These are phyloP conservation scores for Capronia coronata DNA, from an alignment of 2,329 filamentous ascomycete genomes.

Conservation along the genomic window DNA sequence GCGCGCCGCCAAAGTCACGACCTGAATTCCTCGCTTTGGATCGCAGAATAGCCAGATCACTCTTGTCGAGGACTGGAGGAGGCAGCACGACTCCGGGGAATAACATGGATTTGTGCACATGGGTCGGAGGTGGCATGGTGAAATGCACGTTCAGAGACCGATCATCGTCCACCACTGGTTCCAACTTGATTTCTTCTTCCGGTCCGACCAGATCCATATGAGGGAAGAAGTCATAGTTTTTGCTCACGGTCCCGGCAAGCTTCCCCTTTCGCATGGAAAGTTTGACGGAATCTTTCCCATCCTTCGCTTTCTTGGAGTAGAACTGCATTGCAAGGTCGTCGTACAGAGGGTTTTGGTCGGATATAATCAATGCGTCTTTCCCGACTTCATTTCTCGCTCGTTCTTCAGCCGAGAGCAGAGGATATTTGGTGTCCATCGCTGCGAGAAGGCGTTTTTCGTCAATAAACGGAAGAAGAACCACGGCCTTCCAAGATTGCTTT, in stretches of 20 bases:
- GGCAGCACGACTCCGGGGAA: slow-evolving; percentile 74
- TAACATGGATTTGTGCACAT: slow-evolving; percentile 88
- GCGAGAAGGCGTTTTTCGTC: slow-evolving; percentile 78
- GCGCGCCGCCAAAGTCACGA: slow-evolving; percentile 64
- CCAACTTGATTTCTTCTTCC: slow-evolving; percentile 63
- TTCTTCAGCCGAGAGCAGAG: slow-evolving; percentile 69
- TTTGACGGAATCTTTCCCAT: slow-evolving; percentile 55
- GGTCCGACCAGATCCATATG: slow-evolving; percentile 76
- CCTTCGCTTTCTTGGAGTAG: slow-evolving; percentile 75
- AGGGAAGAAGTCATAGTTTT: slow-evolving; percentile 76
- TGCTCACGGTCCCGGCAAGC: slow-evolving; percentile 71
- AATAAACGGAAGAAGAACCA: slow-evolving; percentile 90
- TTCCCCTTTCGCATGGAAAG: slow-evolving; percentile 69
- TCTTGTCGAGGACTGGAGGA: slow-evolving; percentile 62
- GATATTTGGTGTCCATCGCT: slow-evolving; percentile 78
- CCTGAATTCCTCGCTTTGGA: slow-evolving; percentile 59
- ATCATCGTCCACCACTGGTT: slow-evolving; percentile 69
- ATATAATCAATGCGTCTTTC: slow-evolving; percentile 74
- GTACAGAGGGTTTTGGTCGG: slow-evolving; percentile 77
- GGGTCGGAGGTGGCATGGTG: slow-evolving; percentile 65
- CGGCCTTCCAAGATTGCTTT: slow-evolving; percentile 97
- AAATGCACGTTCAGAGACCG: slow-evolving; percentile 84
- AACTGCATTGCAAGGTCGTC: slow-evolving; percentile 77
- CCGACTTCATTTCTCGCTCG: slow-evolving; percentile 70
- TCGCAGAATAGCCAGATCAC: slow-evolving; percentile 68